phyloP scores from a whole-genome alignment of 176 grass and related monocot genomes.

The Hyparrhenia diplandra region DNA sequence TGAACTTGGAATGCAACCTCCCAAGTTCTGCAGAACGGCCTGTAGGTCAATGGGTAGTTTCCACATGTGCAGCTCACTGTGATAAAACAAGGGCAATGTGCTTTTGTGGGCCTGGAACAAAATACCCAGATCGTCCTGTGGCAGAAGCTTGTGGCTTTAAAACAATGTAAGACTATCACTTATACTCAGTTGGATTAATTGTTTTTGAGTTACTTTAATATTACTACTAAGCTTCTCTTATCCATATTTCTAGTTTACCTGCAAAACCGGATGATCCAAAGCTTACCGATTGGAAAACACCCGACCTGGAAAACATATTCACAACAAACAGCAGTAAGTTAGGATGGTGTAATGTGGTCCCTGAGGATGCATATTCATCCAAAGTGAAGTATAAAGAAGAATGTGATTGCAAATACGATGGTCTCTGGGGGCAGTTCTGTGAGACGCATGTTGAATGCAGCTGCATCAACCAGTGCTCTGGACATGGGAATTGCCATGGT shows the following conservation, averaged over 20 bases:
- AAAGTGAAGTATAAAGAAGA: conserved; percentile 75
- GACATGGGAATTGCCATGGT: conserved; percentile 80
- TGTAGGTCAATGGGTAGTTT: conserved; percentile 77
- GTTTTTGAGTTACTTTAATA: conserved; percentile 12
- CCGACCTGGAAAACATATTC: conserved; percentile 79
- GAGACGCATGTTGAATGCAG: conserved; percentile 71
- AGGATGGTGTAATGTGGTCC: conserved; percentile 96
- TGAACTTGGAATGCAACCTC: conserved; percentile 72
- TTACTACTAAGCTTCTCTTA: conserved; percentile 27
- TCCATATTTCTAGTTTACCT: conserved; percentile 49
- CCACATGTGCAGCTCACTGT: conserved; percentile 76
- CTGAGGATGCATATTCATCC: conserved; percentile 70
- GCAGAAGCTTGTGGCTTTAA: conserved; percentile 90
- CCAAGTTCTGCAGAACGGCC: conserved; percentile 57
- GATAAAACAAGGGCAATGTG: conserved; percentile 91
- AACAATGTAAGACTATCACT: conserved; percentile 55
- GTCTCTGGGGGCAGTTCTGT: conserved; percentile 73
- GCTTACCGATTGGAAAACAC: conserved; percentile 66
- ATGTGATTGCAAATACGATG: conserved; percentile 96
- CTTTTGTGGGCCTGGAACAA: conserved; percentile 88
- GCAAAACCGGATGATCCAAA: conserved; percentile 59
- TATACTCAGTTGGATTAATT: not conserved
- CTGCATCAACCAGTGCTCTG: conserved; percentile 89
- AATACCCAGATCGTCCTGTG: conserved; percentile 82
- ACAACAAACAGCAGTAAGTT: conserved; percentile 67